Conservation (phyloP, 2,329 filamentous ascomycete species). For the Aureobasidium lini region DNA sequence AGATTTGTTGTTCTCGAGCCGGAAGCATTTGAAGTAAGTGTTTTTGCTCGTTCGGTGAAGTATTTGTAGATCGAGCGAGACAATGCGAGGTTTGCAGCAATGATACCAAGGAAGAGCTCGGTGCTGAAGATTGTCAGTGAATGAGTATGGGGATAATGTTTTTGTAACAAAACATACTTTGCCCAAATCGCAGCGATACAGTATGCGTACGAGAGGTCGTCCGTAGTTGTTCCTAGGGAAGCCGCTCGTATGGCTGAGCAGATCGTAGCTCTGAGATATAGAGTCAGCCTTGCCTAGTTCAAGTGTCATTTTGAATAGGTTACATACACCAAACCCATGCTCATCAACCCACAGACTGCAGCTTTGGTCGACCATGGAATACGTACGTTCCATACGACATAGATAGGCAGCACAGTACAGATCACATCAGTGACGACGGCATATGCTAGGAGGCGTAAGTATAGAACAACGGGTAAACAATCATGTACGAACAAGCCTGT, state of each 20-base stretch:
- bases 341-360: conserved; percentile 23
- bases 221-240: conserved; percentile 20
- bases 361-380: conserved; percentile 21
- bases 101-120: conserved; percentile 24
- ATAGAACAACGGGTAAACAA: neutral
- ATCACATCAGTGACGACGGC: conserved; percentile 23
- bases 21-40: neutral
- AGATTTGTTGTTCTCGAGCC: neutral
- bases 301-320: neutral
- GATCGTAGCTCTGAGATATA: conserved; percentile 16
- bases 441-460: conserved; percentile 17
- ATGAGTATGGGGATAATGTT: neutral
- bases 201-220: conserved; percentile 23
- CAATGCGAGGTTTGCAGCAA: conserved; percentile 23
- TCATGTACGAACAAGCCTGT: conserved; percentile 20
- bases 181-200: conserved; percentile 24
- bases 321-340: conserved; percentile 19
- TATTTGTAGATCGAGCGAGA: conserved; percentile 14
- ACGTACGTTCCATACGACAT: conserved; percentile 22
- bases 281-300: conserved; percentile 12
- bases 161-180: neutral
- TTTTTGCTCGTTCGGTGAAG: neutral
- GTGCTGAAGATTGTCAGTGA: conserved; percentile 13
- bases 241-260: conserved; percentile 21
- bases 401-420: conserved; percentile 22